Evolutionary conservation across 1,139 yeast species (phyloP).

Genomic region (Candida tetrigidarum): DNA sequence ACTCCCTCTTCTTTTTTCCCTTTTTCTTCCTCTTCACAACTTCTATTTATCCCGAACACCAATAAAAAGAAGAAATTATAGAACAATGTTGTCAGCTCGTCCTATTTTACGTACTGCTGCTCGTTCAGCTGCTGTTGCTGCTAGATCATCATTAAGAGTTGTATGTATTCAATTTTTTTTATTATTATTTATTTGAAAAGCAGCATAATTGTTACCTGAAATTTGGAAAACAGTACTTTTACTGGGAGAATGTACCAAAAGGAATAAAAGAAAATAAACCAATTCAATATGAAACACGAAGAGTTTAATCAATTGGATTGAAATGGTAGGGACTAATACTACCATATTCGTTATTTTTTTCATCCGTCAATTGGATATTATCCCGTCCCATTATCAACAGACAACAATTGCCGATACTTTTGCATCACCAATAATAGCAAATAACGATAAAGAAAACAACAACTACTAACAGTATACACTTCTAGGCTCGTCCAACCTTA

Average conservation of each 20-base stretch:
- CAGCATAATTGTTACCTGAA: neutral
- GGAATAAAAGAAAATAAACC: neutral
- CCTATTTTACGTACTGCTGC: conserved; percentile 82
- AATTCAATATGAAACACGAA: neutral
- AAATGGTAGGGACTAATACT: neutral
- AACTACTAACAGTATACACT: conserved; percentile 18
- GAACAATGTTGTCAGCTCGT: conserved; percentile 77
- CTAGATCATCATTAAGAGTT: conserved; percentile 59
- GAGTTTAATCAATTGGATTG: neutral
- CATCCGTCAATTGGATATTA: too few species aligned
- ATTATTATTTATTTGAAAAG: neutral
- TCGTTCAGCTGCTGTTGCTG: conserved; percentile 74
- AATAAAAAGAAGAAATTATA: conserved; percentile 12
- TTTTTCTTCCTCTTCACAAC: conserved; percentile 11
- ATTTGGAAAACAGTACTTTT: neutral
- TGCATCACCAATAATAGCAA: too few species aligned
- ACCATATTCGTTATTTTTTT: too few species aligned
- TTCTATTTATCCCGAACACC: conserved; percentile 12
- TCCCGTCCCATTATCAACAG: too few species aligned
- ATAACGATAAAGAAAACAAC: neutral
- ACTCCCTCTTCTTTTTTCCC: conserved; percentile 19
- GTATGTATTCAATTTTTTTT: conserved; percentile 50
- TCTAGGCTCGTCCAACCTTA: conserved; percentile 74
- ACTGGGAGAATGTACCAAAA: neutral
- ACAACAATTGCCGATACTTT: neutral